phyloP scores from a whole-genome alignment of 306 rosid genomes.

The Arachis stenosperma region DNA sequence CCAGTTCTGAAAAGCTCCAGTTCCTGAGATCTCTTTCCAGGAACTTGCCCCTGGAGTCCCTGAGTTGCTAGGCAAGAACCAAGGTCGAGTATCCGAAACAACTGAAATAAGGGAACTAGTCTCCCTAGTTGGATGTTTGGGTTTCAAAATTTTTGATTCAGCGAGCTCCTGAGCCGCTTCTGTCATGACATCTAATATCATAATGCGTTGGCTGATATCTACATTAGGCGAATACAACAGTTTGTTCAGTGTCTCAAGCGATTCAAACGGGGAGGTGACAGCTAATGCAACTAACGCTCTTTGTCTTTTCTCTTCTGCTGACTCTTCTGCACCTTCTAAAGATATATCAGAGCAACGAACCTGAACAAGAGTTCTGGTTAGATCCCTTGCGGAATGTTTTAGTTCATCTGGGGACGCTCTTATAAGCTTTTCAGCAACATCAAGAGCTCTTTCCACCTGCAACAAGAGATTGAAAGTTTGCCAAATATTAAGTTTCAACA shows the following conservation, averaged over 20 bases:
- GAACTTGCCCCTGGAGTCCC: constrained; percentile 81
- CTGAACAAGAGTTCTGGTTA: constrained; percentile 79
- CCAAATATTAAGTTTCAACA: constrained; percentile 14
- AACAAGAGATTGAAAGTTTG: constrained; percentile 28
- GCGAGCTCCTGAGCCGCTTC: constrained; percentile 95
- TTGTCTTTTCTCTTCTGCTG: constrained; percentile 86
- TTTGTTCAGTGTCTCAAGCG: constrained; percentile 73
- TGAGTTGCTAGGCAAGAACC: constrained; percentile 85
- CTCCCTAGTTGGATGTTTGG: constrained; percentile 46
- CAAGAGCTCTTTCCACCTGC: constrained; percentile 91
- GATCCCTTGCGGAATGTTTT: constrained; percentile 74
- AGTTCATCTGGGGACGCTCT: constrained; percentile 97
- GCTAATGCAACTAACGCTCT: constrained; percentile 78
- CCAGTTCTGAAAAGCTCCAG: constrained; percentile 79
- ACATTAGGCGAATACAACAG: constrained; percentile 86
- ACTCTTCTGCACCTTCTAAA: constrained; percentile 90
- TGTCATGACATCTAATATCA: constrained; percentile 93
- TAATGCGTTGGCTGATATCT: constrained; percentile 88
- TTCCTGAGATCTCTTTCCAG: constrained; percentile 80
- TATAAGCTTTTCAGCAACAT: constrained; percentile 80
- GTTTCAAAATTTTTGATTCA: constrained; percentile 58
- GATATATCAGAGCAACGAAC: constrained; percentile 93
- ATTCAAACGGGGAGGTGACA: constrained; percentile 73
- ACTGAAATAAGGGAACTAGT: constrained; percentile 67
- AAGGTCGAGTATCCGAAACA: constrained; percentile 74